Percentiles rank a stretch among this genome's conserved stretches.
Evolutionary conservation across 2,329 filamentous ascomycete species (phyloP).

Genomic region (Beauveria medogensis): DNA sequence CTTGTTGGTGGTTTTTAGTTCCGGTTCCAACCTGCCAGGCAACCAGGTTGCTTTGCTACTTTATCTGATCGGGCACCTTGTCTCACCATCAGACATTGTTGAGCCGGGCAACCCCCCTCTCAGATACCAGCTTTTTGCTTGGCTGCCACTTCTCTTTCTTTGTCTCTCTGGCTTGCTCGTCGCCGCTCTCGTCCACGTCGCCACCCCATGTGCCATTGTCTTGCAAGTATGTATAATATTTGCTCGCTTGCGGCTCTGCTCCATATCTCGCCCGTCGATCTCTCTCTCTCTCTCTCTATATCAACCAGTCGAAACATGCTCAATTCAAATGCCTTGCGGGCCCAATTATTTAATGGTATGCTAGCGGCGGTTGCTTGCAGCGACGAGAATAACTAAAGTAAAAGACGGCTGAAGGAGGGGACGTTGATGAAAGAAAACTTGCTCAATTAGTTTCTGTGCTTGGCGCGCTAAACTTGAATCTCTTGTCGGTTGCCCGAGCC

Average conservation of each 20-base stretch:
- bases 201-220: too few species aligned
- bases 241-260: neutral
- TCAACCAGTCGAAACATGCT: constrained; percentile 7
- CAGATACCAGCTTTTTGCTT: too few species aligned
- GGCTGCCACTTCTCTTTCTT: too few species aligned
- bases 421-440: neutral
- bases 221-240: too few species aligned
- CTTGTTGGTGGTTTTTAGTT: too few species aligned
- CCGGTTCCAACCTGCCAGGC: too few species aligned
- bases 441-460: neutral
- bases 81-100: neutral
- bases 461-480: neutral
- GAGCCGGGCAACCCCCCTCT: neutral
- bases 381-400: neutral
- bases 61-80: neutral
- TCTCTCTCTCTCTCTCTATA: neutral
- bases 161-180: too few species aligned
- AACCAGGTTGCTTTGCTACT: too few species aligned
- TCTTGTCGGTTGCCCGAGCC: neutral
- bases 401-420: neutral
- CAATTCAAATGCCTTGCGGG: neutral
- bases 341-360: neutral
- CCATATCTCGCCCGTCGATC: neutral
- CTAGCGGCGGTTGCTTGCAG: neutral
- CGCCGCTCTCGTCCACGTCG: too few species aligned